Evolutionary conservation across 352 stramenopile species (phyloP).

Genomic region (Pelagophyceae sp.): DNA sequence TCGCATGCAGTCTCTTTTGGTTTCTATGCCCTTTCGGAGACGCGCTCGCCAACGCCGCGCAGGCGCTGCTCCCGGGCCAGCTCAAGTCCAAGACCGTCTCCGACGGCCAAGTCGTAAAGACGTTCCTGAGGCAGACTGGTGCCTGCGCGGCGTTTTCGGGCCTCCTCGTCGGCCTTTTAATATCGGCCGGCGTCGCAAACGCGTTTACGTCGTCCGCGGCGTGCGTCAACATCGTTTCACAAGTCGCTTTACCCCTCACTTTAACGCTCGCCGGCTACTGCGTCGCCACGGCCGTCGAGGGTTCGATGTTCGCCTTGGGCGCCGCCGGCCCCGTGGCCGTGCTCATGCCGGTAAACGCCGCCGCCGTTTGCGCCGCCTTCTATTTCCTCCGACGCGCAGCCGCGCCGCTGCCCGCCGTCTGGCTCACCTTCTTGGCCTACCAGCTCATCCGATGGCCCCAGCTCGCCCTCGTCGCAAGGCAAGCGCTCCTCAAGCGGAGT

Average conservation of each 20-base stretch:
- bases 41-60: constrained; percentile 33
- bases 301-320: not conserved
- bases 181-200: not conserved
- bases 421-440: no score
- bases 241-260: not conserved
- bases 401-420: no score
- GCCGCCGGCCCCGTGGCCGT: no score
- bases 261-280: not conserved
- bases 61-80: constrained; percentile 31
- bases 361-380: no score
- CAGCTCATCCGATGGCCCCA: no score
- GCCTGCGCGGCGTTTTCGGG: not conserved
- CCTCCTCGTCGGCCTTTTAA: not conserved
- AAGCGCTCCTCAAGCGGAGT: no score
- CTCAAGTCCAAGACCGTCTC: not conserved
- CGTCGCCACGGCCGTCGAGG: not conserved
- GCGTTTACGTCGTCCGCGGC: not conserved
- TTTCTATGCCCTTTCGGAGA: constrained; percentile 40
- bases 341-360: no score
- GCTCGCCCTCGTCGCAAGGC: no score
- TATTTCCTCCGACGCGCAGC: no score
- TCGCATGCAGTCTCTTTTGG: constrained; percentile 38
- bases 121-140: not conserved
- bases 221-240: not conserved
- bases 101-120: not conserved